Percentiles rank a stretch among this genome's conserved stretches.
Conservation (phyloP, 768 basidiomycete genomes). For the Leccinum broughii region DNA sequence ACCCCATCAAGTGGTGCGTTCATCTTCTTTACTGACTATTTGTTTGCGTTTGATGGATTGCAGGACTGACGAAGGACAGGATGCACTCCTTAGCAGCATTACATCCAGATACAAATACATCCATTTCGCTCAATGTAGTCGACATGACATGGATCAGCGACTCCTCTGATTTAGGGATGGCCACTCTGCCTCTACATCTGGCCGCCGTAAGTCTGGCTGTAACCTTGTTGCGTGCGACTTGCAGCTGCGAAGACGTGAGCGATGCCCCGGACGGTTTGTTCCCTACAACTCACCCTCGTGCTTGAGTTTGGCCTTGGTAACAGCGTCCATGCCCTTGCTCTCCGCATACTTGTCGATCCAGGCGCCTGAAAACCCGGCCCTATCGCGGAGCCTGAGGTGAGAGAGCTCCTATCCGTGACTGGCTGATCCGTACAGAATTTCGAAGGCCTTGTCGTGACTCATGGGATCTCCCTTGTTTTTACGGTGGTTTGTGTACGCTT, state of each 20-base stretch:
- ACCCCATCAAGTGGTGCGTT: constrained; percentile 75
- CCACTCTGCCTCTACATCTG: constrained; percentile 14
- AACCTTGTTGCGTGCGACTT: constrained; percentile 2
- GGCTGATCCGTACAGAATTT: constrained; percentile 24
- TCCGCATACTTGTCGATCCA: constrained; percentile 27
- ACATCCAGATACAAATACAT: neutral
- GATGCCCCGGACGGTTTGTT: neutral
- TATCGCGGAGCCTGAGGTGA: constrained; percentile 11
- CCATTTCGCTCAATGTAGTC: neutral
- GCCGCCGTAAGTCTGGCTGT: neutral
- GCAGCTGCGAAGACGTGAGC: constrained; percentile 18
- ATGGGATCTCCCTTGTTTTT: constrained; percentile 19
- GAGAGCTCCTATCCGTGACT: neutral
- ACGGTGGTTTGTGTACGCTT: constrained; percentile 30
- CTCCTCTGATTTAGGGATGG: constrained; percentile 12
- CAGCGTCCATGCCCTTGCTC: constrained; percentile 25
- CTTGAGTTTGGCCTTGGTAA: constrained; percentile 2
- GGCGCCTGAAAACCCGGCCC: constrained; percentile 29
- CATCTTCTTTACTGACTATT: neutral
- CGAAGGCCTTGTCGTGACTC: constrained; percentile 24
- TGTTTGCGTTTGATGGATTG: neutral
- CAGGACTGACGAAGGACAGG: constrained; percentile 48
- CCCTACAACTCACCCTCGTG: constrained; percentile 16
- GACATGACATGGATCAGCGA: neutral
- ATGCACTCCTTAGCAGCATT: constrained; percentile 39